Conservation (phyloP, 352 stramenopile species). For the Halophytophthora batemanensis region DNA sequence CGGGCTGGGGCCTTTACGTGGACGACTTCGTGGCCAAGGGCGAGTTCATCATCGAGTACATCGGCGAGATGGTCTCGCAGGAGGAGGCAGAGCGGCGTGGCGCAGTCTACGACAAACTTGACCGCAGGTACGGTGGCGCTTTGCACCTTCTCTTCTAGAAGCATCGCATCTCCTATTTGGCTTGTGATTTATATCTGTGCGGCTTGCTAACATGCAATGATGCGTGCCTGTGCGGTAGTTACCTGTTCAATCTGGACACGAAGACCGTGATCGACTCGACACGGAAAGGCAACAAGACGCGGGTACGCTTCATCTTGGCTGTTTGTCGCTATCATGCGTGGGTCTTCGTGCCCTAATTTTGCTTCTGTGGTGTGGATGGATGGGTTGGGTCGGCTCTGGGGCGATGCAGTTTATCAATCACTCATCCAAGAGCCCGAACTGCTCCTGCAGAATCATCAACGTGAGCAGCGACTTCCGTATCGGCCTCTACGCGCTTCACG, state of each 20-base stretch:
- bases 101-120: slow-evolving; percentile 85
- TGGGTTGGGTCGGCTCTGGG: neutral
- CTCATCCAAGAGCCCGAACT: slow-evolving; percentile 77
- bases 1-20: slow-evolving; percentile 92
- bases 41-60: slow-evolving; percentile 95
- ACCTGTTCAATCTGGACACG: slow-evolving; percentile 93
- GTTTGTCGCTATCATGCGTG: too few species aligned
- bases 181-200: slow-evolving; percentile 2
- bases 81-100: slow-evolving; percentile 89
- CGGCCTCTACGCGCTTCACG: slow-evolving; percentile 88
- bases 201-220: too few species aligned
- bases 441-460: slow-evolving; percentile 86
- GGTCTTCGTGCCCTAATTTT: too few species aligned
- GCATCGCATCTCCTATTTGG: too few species aligned
- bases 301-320: slow-evolving; percentile 33
- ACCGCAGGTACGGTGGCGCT: slow-evolving; percentile 46
- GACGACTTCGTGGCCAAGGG: slow-evolving; percentile 87
- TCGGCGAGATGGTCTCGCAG: slow-evolving; percentile 92
- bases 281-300: slow-evolving; percentile 93
- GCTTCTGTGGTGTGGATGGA: too few species aligned
- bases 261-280: slow-evolving; percentile 93
- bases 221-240: slow-evolving; percentile 49
- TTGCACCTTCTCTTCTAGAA: neutral
- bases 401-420: slow-evolving; percentile 89
- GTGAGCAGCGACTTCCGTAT: slow-evolving; percentile 93